Base-by-base conservation (phyloP, 768 basidiomycete species). In the Tylopilus felleus region DNA sequence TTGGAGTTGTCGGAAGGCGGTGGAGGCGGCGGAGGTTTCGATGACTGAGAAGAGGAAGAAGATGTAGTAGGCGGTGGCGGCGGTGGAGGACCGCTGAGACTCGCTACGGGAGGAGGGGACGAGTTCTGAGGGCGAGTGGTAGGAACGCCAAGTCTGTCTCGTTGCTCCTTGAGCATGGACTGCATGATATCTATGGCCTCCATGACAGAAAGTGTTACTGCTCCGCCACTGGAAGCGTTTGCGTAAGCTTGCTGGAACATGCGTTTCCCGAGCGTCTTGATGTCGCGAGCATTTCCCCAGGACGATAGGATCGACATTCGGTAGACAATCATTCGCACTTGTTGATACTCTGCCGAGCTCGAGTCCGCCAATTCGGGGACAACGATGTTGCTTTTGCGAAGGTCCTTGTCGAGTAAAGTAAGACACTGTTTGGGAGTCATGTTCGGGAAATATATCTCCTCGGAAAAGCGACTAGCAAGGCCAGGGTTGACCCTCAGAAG, bases 271-370 rank as follows among this genome's bases (percentile, higher is more conserved):
- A 85, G 68, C 0, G 79, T 80, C 48, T 79, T 72, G 64, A 86
- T 74, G 56, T 88, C 86, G 8, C 85, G 77, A 3, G 85, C 86
- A 46, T 88, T 88, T 14, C 85, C 86, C 86, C 86, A 88, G 1
- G 79, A 78, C 5, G 74, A 71, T 1, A 85, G 67, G 10, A 54
- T 38, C 8, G 79, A 71, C 57, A 86, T 70, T 14, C 75, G 54
- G 8, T 65, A 52, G 51, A 86, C 2, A 5, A 62, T 51, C 5
- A 10, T 46, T 41, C 35, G 42, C 59, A 60, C 48, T 21, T 57
- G 59, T 22, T 57, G 60, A 17, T 61, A 51, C 1, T 45, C 10
- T 16, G 12, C 3, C 4, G 38, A 57, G 10, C 19, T 10, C 1
- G 19, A 1, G 25, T 57, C 45, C 22, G 22, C 19, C 13, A 84